Conservation (phyloP, 1,284 basidiomycete genomes). For the Malassezia globosa region DNA sequence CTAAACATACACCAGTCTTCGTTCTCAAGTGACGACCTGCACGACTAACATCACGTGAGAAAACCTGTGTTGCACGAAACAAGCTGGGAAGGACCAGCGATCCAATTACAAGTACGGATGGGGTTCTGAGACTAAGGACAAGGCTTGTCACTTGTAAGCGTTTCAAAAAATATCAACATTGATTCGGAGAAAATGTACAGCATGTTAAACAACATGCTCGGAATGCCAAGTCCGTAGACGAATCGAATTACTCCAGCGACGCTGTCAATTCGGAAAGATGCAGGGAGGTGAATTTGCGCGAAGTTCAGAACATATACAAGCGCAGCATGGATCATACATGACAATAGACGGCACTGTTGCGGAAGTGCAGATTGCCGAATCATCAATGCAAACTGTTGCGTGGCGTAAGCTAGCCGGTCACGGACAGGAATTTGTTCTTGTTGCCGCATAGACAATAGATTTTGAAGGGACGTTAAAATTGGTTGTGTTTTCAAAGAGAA, state of each 20-base stretch:
- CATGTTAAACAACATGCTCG: background rate
- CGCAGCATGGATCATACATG: background rate
- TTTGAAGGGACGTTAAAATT: too few relatives aligned
- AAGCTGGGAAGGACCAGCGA: too few relatives aligned
- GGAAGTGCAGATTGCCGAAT: constrained; percentile 6
- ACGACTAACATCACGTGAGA: too few relatives aligned
- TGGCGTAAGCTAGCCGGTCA: background rate
- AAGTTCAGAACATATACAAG: background rate
- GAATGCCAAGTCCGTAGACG: background rate
- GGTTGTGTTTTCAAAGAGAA: too few relatives aligned
- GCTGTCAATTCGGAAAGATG: background rate
- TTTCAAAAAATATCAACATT: background rate
- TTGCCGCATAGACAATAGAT: background rate
- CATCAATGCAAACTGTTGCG: background rate
- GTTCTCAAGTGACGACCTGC: too few relatives aligned
- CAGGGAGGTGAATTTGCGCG: too few relatives aligned
- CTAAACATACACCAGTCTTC: too few relatives aligned
- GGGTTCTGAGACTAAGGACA: too few relatives aligned
- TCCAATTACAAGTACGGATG: too few relatives aligned
- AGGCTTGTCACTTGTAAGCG: too few relatives aligned
- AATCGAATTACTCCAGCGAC: background rate
- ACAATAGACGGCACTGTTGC: background rate
- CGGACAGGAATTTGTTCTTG: background rate
- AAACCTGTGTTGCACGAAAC: too few relatives aligned
- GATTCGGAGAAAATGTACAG: background rate